Evolutionary conservation across 495 filamentous ascomycete genomes (phyloP).

Genomic region (Aeminium ludgeri): DNA sequence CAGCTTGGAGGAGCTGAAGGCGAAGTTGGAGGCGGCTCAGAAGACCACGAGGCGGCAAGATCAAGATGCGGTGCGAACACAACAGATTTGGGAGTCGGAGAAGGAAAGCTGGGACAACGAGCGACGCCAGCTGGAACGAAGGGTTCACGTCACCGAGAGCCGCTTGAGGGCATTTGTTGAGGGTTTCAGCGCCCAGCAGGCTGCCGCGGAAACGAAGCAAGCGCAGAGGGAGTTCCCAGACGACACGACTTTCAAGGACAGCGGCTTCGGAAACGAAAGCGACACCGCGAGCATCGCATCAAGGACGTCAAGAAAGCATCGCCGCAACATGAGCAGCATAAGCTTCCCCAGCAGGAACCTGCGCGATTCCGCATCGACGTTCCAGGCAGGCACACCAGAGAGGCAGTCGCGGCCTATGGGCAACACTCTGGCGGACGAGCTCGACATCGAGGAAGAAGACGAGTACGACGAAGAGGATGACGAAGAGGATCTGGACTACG

Average conservation of each 20-base stretch:
- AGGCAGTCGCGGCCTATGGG: slow-evolving; percentile 45
- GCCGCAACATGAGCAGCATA: slow-evolving; percentile 37
- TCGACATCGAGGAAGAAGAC: slow-evolving; percentile 66
- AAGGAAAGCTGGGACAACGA: slow-evolving; percentile 69
- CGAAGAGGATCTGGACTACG: slow-evolving; percentile 24
- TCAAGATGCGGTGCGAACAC: slow-evolving; percentile 61
- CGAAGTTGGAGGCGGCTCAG: slow-evolving; percentile 60
- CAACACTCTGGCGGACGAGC: slow-evolving; percentile 73
- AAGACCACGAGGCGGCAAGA: slow-evolving; percentile 66
- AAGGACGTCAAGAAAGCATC: slow-evolving; percentile 53
- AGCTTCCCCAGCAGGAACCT: slow-evolving; percentile 40
- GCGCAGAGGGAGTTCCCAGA: slow-evolving; percentile 28
- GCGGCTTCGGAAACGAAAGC: slow-evolving; percentile 35
- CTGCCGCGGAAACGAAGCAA: slow-evolving; percentile 28
- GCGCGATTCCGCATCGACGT: slow-evolving; percentile 17
- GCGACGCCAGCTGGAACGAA: slow-evolving; percentile 62
- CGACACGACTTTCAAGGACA: slow-evolving; percentile 35
- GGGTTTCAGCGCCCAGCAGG: slow-evolving; percentile 64
- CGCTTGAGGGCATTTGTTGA: slow-evolving; percentile 67
- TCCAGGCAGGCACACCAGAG: slow-evolving; percentile 21
- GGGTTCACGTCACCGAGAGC: slow-evolving; percentile 71
- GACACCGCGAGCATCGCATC: slow-evolving; percentile 60
- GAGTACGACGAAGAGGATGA: slow-evolving; percentile 33
- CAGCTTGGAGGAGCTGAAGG: slow-evolving; percentile 52
- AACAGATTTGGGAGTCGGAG: slow-evolving; percentile 63